These are phyloP conservation scores for Phaseolus coccineus DNA, from an alignment of 331 rosid species.

Conservation along the genomic window DNA sequence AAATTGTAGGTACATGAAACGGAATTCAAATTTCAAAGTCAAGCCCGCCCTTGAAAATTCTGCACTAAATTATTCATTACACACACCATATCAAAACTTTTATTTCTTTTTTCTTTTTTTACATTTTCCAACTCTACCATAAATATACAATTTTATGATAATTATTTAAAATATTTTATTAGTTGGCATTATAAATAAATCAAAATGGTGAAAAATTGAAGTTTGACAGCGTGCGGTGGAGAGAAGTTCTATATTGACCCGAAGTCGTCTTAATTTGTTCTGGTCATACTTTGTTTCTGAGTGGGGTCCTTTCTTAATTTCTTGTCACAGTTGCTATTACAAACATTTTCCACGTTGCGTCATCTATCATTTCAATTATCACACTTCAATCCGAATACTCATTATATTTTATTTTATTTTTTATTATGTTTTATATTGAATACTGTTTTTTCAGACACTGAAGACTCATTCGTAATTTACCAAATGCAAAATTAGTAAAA, in stretches of 20 bases:
- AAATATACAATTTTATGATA: no score
- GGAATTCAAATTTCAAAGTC: conserved; percentile 69
- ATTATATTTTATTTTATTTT: no score
- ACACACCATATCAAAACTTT: neutral
- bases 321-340: conserved; percentile 39
- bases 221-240: no score
- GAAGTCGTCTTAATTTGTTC: conserved; percentile 35
- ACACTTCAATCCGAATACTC: no score
- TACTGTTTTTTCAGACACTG: no score
- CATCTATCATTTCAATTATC: neutral
- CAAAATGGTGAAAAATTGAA: no score
- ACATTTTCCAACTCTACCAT: no score
- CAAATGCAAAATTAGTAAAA: no score
- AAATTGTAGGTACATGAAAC: conserved; percentile 25
- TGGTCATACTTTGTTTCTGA: conserved; percentile 1
- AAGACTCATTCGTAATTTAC: no score
- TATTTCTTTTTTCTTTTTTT: neutral
- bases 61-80: neutral
- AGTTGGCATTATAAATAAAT: no score
- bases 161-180: no score
- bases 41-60: conserved; percentile 64
- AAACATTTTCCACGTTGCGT: conserved; percentile 67
- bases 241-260: conserved; percentile 63
- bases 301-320: conserved; percentile 36
- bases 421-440: no score